These are phyloP conservation scores for Leccinum rimulosum DNA, from an alignment of 768 basidiomycete genomes.

Conservation along the genomic window DNA sequence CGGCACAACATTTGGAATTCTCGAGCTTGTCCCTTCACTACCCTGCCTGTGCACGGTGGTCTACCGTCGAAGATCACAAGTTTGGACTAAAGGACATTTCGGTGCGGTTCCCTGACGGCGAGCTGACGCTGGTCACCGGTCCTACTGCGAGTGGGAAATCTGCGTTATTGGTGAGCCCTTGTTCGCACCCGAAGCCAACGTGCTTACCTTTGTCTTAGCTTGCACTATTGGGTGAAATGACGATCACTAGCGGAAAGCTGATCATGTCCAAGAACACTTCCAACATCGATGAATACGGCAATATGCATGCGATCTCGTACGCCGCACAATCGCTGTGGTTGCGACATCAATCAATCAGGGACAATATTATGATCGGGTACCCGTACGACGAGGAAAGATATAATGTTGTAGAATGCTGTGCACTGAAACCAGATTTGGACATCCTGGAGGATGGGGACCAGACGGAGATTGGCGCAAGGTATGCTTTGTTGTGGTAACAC, in stretches of 20 bases:
- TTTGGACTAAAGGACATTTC: conserved; percentile 45
- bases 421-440: conserved; percentile 74
- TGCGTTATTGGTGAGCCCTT: conserved; percentile 38
- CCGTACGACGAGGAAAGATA: conserved; percentile 72
- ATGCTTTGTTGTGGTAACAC: conserved; percentile 1
- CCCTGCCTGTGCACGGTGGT: neutral
- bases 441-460: conserved; percentile 83
- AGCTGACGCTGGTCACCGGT: conserved; percentile 45
- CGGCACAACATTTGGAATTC: conserved; percentile 58
- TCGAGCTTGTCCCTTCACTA: conserved; percentile 42
- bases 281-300: conserved; percentile 56
- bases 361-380: conserved; percentile 80
- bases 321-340: conserved; percentile 73
- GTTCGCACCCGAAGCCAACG: neutral
- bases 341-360: conserved; percentile 69
- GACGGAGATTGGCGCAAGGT: conserved; percentile 80
- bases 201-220: conserved; percentile 18
- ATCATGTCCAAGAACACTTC: conserved; percentile 47
- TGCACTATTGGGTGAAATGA: conserved; percentile 41
- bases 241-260: conserved; percentile 33
- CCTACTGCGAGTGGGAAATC: conserved; percentile 52
- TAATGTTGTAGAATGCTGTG: conserved; percentile 82
- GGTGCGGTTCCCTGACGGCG: conserved; percentile 45
- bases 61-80: conserved; percentile 26
- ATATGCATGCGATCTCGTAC: conserved; percentile 65